Percentiles rank a stretch among this genome's conserved stretches.
Evolutionary conservation across 192 early-diverging fungal genomes (phyloP).

Genomic region (Backusella westeae): DNA sequence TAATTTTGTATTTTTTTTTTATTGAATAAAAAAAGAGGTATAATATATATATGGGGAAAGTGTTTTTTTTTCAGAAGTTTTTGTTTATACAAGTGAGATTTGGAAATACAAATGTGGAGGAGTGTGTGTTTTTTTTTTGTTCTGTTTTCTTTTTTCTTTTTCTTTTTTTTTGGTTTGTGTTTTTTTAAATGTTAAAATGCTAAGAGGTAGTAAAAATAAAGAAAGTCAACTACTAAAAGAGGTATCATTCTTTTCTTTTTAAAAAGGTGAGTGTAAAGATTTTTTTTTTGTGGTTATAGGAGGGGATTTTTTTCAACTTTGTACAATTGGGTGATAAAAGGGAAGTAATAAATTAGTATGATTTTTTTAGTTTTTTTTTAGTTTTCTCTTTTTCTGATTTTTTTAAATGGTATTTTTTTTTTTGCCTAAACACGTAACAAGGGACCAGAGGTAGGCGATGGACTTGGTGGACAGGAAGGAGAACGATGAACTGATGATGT

Average conservation of each 20-base stretch:
- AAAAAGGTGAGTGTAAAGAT: too few relatives aligned
- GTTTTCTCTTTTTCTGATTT: neutral
- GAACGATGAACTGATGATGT: neutral
- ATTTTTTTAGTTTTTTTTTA: neutral
- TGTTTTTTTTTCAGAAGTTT: neutral
- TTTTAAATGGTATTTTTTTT: too few relatives aligned
- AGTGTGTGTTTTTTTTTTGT: neutral
- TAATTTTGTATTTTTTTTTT: neutral
- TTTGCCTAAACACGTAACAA: neutral
- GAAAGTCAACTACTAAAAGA: too few relatives aligned
- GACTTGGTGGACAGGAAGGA: neutral
- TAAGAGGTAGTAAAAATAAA: too few relatives aligned
- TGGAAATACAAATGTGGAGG: neutral
- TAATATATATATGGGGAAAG: slow-evolving; percentile 1
- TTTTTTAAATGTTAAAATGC: too few relatives aligned
- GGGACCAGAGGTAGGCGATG: neutral
- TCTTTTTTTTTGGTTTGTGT: neutral
- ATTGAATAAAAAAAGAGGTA: neutral
- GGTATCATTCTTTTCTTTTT: neutral
- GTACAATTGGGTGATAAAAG: neutral
- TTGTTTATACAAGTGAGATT: neutral
- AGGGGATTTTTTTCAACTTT: neutral
- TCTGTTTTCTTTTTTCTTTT: neutral
- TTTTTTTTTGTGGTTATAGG: neutral
- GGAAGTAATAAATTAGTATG: neutral